A percentile compares a stretch with the other conserved stretches of the same genome.
phyloP scores from a whole-genome alignment of 2,329 filamentous ascomycete genomes.

The Leptosphaerulina australis region DNA sequence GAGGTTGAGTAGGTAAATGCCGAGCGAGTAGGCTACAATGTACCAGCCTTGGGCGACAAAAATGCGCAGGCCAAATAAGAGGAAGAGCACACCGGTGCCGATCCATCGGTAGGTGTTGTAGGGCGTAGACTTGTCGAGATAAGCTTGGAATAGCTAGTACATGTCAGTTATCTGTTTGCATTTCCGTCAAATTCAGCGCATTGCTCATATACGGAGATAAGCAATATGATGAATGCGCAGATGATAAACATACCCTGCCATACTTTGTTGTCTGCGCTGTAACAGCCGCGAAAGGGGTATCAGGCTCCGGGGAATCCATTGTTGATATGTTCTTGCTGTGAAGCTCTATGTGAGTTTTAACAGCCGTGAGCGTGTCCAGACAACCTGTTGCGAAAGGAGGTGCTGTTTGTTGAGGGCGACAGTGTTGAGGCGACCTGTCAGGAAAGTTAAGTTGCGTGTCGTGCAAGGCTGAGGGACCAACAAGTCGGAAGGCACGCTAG shows the following conservation, averaged over 20 bases:
- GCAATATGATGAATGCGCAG: conserved; percentile 16
- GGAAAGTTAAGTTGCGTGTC: conserved; percentile 23
- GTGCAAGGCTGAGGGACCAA: conserved; percentile 14
- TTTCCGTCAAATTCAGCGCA: neutral
- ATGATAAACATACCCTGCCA: conserved; percentile 65
- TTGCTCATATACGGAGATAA: neutral
- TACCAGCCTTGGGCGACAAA: conserved; percentile 97
- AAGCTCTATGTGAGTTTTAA: neutral
- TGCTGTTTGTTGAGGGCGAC: conserved; percentile 16
- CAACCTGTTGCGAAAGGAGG: neutral
- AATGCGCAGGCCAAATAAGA: conserved; percentile 87
- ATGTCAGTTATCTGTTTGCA: conserved; percentile 25
- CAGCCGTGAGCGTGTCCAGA: conserved; percentile 1
- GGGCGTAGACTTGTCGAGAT: conserved; percentile 91
- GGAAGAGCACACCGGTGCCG: conserved; percentile 75
- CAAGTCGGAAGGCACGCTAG: conserved; percentile 7
- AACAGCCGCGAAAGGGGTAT: conserved; percentile 92
- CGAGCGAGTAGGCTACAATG: conserved; percentile 96
- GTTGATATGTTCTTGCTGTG: conserved; percentile 8
- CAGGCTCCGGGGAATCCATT: conserved; percentile 88
- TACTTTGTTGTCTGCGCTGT: conserved; percentile 80
- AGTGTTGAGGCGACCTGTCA: conserved; percentile 40
- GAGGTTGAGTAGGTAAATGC: conserved; percentile 98
- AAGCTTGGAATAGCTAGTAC: conserved; percentile 84
- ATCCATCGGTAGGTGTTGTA: conserved; percentile 89